phyloP scores from a whole-genome alignment of 2,329 filamentous ascomycete genomes.

The Emergomyces orientalis region DNA sequence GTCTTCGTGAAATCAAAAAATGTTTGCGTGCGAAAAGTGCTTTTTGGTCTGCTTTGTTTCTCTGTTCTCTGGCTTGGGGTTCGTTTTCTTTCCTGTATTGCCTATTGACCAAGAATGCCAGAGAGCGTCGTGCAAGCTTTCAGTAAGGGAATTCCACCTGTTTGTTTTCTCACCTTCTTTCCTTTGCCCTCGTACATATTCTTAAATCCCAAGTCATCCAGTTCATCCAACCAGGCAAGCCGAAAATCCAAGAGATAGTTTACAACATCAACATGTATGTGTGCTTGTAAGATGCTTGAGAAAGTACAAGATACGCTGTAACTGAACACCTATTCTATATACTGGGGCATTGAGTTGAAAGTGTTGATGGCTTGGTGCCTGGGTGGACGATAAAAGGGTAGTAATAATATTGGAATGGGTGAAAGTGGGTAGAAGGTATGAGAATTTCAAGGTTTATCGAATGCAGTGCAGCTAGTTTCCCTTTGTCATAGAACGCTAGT shows the following conservation, averaged over 20 bases:
- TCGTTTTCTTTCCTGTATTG: background rate
- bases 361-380: background rate
- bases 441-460: background rate
- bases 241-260: background rate
- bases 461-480: background rate
- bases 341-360: background rate
- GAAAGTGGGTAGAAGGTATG: background rate
- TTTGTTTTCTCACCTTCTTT: background rate
- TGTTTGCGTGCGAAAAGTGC: background rate
- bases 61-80: too few species aligned
- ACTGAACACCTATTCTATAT: background rate
- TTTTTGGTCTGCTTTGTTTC: background rate
- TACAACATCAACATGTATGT: constrained; percentile 3
- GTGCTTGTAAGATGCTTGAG: background rate
- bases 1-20: background rate
- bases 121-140: background rate
- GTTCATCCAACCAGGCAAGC: background rate
- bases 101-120: background rate
- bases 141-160: background rate
- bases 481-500: background rate
- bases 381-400: background rate
- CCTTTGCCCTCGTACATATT: too few species aligned
- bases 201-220: background rate
- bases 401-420: background rate
- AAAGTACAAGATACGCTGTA: background rate